A percentile compares a stretch with the other conserved stretches of the same genome.
Evolutionary conservation across 2,329 filamentous ascomycete genomes (phyloP).

Genomic region (Ascochyta clinopodiicola): DNA sequence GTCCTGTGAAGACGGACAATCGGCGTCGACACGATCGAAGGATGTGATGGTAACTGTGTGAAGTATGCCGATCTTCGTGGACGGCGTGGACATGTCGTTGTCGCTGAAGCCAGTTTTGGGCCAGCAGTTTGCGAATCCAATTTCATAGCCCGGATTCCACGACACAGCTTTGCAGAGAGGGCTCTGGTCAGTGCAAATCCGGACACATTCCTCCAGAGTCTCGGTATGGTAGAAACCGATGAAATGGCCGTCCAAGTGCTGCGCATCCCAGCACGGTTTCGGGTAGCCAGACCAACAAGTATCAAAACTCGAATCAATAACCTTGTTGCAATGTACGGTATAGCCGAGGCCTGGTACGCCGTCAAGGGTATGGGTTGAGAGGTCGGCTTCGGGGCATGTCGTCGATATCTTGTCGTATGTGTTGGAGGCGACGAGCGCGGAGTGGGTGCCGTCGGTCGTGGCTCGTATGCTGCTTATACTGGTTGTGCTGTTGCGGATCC

Average conservation of each 20-base stretch:
- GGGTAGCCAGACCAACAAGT: slow-evolving; percentile 31
- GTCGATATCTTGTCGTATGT: slow-evolving; percentile 29
- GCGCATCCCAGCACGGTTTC: slow-evolving; percentile 21
- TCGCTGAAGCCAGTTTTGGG: slow-evolving; percentile 30
- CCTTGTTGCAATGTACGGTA: slow-evolving; percentile 38
- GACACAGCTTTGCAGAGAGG: slow-evolving; percentile 40
- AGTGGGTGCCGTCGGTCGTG: slow-evolving; percentile 22
- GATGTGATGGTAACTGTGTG: slow-evolving; percentile 37
- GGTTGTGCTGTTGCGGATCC: slow-evolving; percentile 37
- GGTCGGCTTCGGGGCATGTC: slow-evolving; percentile 32
- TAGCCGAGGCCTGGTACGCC: slow-evolving; percentile 33
- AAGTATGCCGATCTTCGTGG: slow-evolving; percentile 19
- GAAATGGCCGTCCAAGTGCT: slow-evolving; percentile 19
- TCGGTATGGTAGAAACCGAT: slow-evolving; percentile 37
- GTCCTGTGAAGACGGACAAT: slow-evolving; percentile 23
- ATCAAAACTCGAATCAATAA: slow-evolving; percentile 26
- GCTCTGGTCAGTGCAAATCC: slow-evolving; percentile 34
- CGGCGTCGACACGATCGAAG: slow-evolving; percentile 29
- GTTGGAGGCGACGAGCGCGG: slow-evolving; percentile 29
- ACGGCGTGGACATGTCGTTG: slow-evolving; percentile 16
- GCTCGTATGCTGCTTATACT: slow-evolving; percentile 11
- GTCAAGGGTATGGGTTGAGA: slow-evolving; percentile 29
- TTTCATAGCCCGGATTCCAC: slow-evolving; percentile 36
- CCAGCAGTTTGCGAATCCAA: slow-evolving; percentile 45
- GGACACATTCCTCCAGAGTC: slow-evolving; percentile 36